A percentile compares a stretch with the other conserved stretches of the same genome.
These are phyloP conservation scores for Sugiyamaella paludigena DNA, from an alignment of 1,139 yeast genomes.

Conservation along the genomic window DNA sequence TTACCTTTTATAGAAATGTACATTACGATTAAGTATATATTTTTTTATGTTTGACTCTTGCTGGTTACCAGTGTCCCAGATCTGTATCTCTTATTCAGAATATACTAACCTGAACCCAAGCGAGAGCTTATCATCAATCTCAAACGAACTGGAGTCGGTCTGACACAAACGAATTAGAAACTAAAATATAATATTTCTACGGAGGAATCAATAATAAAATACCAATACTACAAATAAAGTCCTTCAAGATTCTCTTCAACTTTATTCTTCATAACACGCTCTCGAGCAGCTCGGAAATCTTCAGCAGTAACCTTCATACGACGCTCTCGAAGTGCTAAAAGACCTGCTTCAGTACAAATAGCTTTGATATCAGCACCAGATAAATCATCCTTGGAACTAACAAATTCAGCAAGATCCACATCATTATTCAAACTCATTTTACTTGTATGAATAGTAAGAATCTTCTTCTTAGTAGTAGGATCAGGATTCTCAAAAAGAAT, in stretches of 20 bases:
- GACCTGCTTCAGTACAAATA: constrained; percentile 96
- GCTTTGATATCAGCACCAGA: constrained; percentile 99
- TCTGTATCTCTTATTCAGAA: too few relatives aligned
- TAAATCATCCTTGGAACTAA: constrained; percentile 87
- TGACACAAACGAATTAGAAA: too few relatives aligned
- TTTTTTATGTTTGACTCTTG: too few relatives aligned
- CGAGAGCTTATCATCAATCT: too few relatives aligned
- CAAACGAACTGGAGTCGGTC: too few relatives aligned
- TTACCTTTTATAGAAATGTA: not conserved
- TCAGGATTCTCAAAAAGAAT: constrained; percentile 96
- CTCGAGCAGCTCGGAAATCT: constrained; percentile 93
- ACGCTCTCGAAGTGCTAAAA: constrained; percentile 93
- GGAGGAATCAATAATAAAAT: too few relatives aligned
- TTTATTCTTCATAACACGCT: constrained; percentile 95
- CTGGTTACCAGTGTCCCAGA: too few relatives aligned
- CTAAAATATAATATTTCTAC: not conserved
- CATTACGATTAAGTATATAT: too few relatives aligned
- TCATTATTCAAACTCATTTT: constrained; percentile 90
- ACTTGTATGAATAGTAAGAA: constrained; percentile 87
- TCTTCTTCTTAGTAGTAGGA: constrained; percentile 87
- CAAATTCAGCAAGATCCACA: constrained; percentile 86
- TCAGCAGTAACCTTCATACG: constrained; percentile 97
- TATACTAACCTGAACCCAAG: too few relatives aligned
- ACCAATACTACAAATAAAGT: constrained; percentile 64
- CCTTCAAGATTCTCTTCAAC: constrained; percentile 97